These are phyloP conservation scores for Fusarium ambrosium DNA, from an alignment of 2,329 filamentous ascomycete genomes.

Conservation along the genomic window DNA sequence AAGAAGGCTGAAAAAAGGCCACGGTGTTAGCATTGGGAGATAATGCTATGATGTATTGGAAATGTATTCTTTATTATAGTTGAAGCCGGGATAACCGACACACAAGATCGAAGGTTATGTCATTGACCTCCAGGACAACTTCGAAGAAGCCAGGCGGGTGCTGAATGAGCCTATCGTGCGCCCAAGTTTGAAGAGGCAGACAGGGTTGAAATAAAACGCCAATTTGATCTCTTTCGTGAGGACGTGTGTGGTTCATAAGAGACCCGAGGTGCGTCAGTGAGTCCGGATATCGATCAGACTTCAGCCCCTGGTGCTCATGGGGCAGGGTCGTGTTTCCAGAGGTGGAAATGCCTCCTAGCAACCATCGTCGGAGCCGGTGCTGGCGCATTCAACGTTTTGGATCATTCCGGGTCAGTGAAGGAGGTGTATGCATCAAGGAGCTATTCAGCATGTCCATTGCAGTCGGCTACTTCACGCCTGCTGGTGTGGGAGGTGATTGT, in stretches of 20 bases:
- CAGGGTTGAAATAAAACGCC: background rate
- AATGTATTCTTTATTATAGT: no score
- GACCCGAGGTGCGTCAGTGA: background rate
- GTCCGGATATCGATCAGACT: background rate
- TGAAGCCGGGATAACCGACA: no score
- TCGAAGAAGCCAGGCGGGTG: background rate
- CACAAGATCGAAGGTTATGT: no score
- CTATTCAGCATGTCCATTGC: background rate
- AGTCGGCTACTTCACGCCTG: background rate
- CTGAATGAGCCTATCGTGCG: background rate
- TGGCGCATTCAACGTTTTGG: background rate
- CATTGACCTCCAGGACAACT: slow-evolving; percentile 8
- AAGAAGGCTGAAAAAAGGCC: no score
- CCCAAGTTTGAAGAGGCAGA: background rate
- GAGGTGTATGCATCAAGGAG: background rate
- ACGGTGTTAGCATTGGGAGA: no score
- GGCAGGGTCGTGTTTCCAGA: background rate
- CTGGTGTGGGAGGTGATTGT: background rate
- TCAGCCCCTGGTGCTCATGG: slow-evolving; percentile 3
- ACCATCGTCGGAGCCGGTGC: background rate
- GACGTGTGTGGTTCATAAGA: background rate
- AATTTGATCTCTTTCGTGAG: background rate
- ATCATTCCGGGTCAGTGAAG: background rate
- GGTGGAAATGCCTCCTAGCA: slow-evolving; percentile 3
- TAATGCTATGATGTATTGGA: no score